phyloP scores from a whole-genome alignment of 2,329 filamentous ascomycete species.

The Ceratocystis huliohia region DNA sequence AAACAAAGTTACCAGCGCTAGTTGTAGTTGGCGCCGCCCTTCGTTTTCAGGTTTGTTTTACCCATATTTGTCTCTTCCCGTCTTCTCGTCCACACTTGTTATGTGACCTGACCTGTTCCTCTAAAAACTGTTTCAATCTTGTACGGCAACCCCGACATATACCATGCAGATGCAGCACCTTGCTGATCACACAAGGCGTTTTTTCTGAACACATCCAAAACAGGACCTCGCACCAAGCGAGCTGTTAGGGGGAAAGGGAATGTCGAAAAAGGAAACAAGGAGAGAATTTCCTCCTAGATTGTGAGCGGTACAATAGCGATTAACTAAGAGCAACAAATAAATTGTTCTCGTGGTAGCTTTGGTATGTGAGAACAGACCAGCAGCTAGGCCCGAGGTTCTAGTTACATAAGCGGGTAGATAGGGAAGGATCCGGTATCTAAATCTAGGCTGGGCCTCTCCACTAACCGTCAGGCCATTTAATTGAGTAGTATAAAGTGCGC shows the following conservation, averaged over 20 bases:
- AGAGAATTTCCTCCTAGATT: neutral
- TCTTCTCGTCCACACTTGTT: neutral
- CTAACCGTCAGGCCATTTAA: no score
- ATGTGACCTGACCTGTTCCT: neutral
- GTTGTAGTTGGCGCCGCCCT: neutral
- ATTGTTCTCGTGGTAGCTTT: no score
- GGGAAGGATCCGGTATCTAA: no score
- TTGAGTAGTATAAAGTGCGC: no score
- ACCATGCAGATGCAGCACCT: neutral
- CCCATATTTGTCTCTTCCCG: neutral
- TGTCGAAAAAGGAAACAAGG: neutral
- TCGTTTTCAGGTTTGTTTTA: neutral
- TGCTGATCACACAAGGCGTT: neutral
- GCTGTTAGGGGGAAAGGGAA: neutral
- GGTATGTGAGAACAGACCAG: no score
- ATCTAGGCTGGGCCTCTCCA: no score
- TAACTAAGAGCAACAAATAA: no score
- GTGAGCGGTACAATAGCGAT: no score
- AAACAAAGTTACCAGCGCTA: neutral
- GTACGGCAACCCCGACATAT: slow-evolving; percentile 1
- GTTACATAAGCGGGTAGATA: no score
- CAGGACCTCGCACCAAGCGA: neutral
- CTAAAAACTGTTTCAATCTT: neutral
- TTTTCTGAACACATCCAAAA: slow-evolving; percentile 3
- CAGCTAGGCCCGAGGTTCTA: no score